These are phyloP conservation scores for Neonectria coccinea DNA, from an alignment of 2,329 filamentous ascomycete species.

Conservation along the genomic window DNA sequence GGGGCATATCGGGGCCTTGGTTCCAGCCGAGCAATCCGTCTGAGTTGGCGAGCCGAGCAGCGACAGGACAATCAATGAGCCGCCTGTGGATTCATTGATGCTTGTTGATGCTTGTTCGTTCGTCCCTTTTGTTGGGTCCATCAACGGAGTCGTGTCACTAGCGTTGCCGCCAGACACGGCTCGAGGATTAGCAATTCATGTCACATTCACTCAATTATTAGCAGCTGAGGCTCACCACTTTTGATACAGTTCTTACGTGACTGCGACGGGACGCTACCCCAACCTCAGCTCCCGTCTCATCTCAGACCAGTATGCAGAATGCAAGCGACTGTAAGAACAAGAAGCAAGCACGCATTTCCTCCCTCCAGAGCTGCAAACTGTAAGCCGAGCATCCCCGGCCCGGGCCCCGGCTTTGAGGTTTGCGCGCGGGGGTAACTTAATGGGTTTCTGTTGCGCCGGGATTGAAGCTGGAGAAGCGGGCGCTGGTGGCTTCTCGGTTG, in stretches of 20 bases:
- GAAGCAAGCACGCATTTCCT: conserved; percentile 18
- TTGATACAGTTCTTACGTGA: conserved; percentile 3
- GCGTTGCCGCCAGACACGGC: conserved; percentile 11
- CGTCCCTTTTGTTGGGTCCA: conserved; percentile 21
- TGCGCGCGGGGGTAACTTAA: background rate
- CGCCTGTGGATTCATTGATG: conserved; percentile 26
- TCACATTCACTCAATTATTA: background rate
- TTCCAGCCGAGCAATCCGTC: conserved; percentile 20
- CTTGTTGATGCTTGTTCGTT: conserved; percentile 22
- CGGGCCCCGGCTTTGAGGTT: conserved; percentile 26
- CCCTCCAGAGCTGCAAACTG: conserved; percentile 2
- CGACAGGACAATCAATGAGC: conserved; percentile 34
- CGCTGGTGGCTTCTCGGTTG: conserved; percentile 20
- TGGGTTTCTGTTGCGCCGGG: background rate
- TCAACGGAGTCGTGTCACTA: conserved; percentile 7
- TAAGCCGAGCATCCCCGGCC: conserved; percentile 23
- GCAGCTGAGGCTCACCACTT: background rate
- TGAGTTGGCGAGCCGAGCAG: conserved; percentile 23
- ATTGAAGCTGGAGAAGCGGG: conserved; percentile 11
- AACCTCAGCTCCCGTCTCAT: background rate
- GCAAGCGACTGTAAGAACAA: conserved; percentile 16
- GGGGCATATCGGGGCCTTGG: conserved; percentile 2
- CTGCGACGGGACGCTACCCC: background rate
- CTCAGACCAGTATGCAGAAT: background rate
- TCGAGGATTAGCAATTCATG: conserved; percentile 27